These are phyloP conservation scores for Saturnispora gosingensis DNA, from an alignment of 805 yeast genomes.

Conservation along the genomic window DNA sequence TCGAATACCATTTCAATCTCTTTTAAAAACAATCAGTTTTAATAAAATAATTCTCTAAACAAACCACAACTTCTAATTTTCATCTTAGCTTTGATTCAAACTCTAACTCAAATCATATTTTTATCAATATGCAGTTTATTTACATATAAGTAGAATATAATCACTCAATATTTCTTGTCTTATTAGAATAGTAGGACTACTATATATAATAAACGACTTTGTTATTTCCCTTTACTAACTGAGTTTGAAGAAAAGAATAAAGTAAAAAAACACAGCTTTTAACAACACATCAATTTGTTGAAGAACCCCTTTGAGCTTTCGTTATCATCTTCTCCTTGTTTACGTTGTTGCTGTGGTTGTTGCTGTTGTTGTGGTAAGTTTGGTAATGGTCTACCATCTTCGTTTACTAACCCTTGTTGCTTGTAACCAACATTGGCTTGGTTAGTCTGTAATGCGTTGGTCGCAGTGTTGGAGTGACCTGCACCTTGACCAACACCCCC, in stretches of 20 bases:
- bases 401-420: constrained; percentile 11
- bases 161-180: not conserved
- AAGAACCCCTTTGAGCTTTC: constrained; percentile 23
- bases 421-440: constrained; percentile 1
- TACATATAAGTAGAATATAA: not conserved
- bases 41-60: not conserved
- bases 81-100: not conserved
- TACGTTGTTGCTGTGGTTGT: constrained; percentile 14
- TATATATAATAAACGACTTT: too few relatives aligned
- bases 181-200: not conserved
- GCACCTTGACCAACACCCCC: constrained; percentile 13
- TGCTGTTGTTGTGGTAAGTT: constrained; percentile 20
- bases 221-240: not conserved
- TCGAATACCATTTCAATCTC: not conserved
- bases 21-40: not conserved
- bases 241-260: not conserved
- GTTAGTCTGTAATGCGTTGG: not conserved
- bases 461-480: constrained; percentile 4
- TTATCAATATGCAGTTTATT: not conserved
- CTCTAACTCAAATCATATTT: not conserved
- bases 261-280: not conserved
- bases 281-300: constrained; percentile 16
- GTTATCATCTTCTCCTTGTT: constrained; percentile 16
- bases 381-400: constrained; percentile 28
- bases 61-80: not conserved